Percentiles rank a stretch among this genome's conserved stretches.
Evolutionary conservation across 108 stramenopile species (phyloP).

Genomic region (Epipyxis sp.): DNA sequence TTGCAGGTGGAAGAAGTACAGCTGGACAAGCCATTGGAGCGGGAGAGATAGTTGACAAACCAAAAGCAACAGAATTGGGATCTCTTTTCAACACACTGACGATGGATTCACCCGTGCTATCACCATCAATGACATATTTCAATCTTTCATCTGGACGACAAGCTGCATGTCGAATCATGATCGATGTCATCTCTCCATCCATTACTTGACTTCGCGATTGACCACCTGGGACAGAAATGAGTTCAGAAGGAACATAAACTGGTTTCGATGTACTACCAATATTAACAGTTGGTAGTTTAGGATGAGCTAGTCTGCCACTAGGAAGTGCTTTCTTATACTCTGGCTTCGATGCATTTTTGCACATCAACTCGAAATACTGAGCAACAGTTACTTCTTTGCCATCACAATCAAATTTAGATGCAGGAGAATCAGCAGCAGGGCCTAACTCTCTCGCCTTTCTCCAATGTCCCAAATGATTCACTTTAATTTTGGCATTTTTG

Average conservation of each 20-base stretch:
- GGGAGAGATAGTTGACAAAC: background rate
- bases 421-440: conserved; percentile 2
- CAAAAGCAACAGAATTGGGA: background rate
- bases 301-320: background rate
- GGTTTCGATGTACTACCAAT: background rate
- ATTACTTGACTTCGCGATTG: background rate
- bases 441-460: conserved; percentile 12
- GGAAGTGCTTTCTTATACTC: background rate
- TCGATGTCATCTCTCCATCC: background rate
- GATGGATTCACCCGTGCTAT: background rate
- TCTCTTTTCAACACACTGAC: background rate
- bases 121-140: background rate
- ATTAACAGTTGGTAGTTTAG: conserved; percentile 25
- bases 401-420: background rate
- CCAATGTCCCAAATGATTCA: background rate
- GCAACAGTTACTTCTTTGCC: conserved; percentile 12
- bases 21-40: background rate
- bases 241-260: conserved; percentile 9
- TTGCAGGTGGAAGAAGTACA: conserved; percentile 1
- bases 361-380: conserved; percentile 22
- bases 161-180: conserved; percentile 25
- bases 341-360: background rate
- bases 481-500: conserved; percentile 8
- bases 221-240: background rate
- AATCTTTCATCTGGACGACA: conserved; percentile 4